These are phyloP conservation scores for Penicillium sp. DNA, from an alignment of 2,329 filamentous ascomycete species.

Conservation along the genomic window DNA sequence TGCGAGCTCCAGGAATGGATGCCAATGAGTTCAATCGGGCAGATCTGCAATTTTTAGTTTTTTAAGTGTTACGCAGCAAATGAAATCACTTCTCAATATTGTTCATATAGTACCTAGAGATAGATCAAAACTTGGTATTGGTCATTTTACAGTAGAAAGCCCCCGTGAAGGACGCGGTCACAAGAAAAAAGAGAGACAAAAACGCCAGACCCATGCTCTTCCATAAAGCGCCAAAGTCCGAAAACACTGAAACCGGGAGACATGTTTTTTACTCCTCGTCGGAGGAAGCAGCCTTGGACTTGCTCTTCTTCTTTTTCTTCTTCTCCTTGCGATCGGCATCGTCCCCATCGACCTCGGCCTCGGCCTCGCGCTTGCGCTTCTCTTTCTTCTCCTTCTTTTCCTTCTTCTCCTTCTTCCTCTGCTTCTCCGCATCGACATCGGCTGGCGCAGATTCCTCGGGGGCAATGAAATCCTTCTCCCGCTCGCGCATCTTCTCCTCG, in stretches of 20 bases:
- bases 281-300: slow-evolving; percentile 32
- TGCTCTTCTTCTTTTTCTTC: slow-evolving; percentile 53
- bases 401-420: slow-evolving; percentile 50
- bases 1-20: background rate
- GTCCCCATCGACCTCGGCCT: slow-evolving; percentile 33
- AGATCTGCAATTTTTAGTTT: background rate
- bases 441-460: slow-evolving; percentile 69
- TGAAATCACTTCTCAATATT: background rate
- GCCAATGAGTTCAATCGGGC: background rate
- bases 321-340: slow-evolving; percentile 59
- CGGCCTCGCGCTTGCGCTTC: slow-evolving; percentile 40
- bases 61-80: background rate
- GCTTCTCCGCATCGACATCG: slow-evolving; percentile 57
- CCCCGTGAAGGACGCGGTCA: slow-evolving; percentile 7
- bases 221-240: slow-evolving; percentile 35
- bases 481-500: slow-evolving; percentile 81
- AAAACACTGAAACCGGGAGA: slow-evolving; percentile 19
- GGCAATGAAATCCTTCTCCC: slow-evolving; percentile 81
- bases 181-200: slow-evolving; percentile 17
- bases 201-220: slow-evolving; percentile 42
- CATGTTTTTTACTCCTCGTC: slow-evolving; percentile 26
- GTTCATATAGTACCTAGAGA: background rate
- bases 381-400: slow-evolving; percentile 47
- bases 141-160: slow-evolving; percentile 19
- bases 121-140: background rate